phyloP scores from a whole-genome alignment of 306 rosid species.

The Vicia faba region DNA sequence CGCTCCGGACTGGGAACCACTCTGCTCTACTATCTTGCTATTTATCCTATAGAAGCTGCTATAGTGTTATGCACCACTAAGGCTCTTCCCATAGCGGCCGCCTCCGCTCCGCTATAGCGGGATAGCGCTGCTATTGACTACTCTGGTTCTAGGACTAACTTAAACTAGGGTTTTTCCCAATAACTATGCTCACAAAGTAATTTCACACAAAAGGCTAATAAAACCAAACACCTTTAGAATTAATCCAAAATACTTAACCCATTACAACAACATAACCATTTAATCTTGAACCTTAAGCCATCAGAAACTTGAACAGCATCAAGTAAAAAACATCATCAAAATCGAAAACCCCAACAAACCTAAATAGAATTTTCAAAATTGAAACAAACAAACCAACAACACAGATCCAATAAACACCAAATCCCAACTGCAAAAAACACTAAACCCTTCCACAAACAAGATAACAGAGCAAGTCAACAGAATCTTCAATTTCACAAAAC shows the following conservation, averaged over 20 bases:
- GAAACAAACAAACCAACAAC: conserved; percentile 30
- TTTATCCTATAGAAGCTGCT: too few species aligned
- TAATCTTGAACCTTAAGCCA: background rate
- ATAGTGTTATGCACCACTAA: too few species aligned
- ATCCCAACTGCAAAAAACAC: conserved; percentile 7
- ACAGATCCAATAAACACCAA: conserved; percentile 23
- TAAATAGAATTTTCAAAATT: background rate
- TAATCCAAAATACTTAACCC: background rate
- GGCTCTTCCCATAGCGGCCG: too few species aligned
- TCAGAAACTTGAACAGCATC: conserved; percentile 3
- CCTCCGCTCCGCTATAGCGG: too few species aligned
- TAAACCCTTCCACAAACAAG: conserved; percentile 20
- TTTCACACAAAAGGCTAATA: background rate
- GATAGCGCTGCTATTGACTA: too few species aligned
- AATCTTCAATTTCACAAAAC: conserved; percentile 17
- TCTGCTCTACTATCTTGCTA: too few species aligned
- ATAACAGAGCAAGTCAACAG: conserved; percentile 34
- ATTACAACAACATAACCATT: background rate
- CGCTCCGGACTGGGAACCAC: too few species aligned
- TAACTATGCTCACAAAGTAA: background rate
- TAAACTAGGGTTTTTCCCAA: conserved; percentile 1
- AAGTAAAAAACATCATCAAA: conserved; percentile 15
- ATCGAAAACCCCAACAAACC: background rate
- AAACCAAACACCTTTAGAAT: conserved; percentile 11
- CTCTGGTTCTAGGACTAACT: too few species aligned